Conservation (phyloP, 768 basidiomycete species). For the Pleurotus djamor region DNA sequence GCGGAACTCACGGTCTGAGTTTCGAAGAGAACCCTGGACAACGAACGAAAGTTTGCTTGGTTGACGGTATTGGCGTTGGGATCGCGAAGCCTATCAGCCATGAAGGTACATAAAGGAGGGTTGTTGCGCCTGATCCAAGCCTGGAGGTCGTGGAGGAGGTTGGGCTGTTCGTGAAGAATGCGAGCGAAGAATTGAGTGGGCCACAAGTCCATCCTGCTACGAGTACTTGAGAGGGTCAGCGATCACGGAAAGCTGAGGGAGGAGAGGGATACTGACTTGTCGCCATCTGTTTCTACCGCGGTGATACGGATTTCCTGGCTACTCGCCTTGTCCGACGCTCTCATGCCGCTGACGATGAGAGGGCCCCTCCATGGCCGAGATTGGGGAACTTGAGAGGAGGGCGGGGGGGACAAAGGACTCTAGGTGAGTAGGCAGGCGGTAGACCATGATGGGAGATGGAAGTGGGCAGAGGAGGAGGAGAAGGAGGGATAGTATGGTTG, state of each 20-base stretch:
- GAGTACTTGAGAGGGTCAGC: conserved; percentile 12
- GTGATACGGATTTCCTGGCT: conserved; percentile 56
- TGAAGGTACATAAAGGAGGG: conserved; percentile 58
- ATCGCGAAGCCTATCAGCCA: conserved; percentile 58
- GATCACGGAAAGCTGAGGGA: conserved; percentile 31
- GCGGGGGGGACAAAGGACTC: conserved; percentile 56
- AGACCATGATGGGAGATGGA: conserved; percentile 42
- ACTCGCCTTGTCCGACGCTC: conserved; percentile 42
- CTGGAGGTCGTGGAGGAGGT: conserved; percentile 44
- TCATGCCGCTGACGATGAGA: conserved; percentile 48
- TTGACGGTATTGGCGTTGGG: conserved; percentile 47
- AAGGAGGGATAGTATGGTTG: no score
- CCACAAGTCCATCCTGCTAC: conserved; percentile 55
- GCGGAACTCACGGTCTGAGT: conserved; percentile 44
- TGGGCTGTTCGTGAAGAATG: conserved; percentile 32
- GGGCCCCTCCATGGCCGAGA: conserved; percentile 57
- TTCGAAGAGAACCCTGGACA: conserved; percentile 51
- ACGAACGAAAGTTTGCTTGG: conserved; percentile 48
- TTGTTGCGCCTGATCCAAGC: conserved; percentile 47
- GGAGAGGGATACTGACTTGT: conserved; percentile 48
- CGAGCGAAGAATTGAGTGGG: conserved; percentile 45
- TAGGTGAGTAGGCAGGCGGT: conserved; percentile 61
- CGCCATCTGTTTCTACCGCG: conserved; percentile 70
- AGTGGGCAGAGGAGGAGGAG: no score
- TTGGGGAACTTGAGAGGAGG: conserved; percentile 39